Evolutionary conservation across 2,329 filamentous ascomycete genomes (phyloP).

Genomic region (Cladosporium sp.): DNA sequence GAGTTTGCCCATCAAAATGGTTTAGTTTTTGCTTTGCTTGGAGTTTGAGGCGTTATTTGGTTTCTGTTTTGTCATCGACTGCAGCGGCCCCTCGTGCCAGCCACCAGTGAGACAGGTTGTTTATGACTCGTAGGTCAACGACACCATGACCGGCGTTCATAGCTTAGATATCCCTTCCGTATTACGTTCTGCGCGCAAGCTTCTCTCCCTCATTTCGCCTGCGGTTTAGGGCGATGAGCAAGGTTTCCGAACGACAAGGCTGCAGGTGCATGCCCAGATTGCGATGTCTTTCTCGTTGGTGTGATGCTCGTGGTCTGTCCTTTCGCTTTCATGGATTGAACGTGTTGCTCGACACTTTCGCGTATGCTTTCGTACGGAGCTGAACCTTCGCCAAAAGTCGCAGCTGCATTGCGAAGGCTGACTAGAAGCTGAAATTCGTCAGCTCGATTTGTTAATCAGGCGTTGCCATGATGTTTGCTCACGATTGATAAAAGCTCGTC

Average conservation of each 20-base stretch:
- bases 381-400: conserved; percentile 33
- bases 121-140: too few species aligned
- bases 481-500: conserved; percentile 28
- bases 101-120: too few species aligned
- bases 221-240: neutral
- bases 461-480: neutral
- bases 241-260: neutral
- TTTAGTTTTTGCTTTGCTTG: too few species aligned
- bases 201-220: neutral
- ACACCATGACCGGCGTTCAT: neutral
- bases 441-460: neutral
- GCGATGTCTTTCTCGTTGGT: neutral
- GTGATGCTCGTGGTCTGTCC: conserved; percentile 8
- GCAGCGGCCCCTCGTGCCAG: too few species aligned
- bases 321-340: conserved; percentile 25
- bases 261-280: neutral
- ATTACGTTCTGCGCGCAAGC: neutral
- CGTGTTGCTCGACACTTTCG: conserved; percentile 29
- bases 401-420: conserved; percentile 33
- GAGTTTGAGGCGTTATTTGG: too few species aligned
- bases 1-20: too few species aligned
- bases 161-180: neutral
- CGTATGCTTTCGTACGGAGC: conserved; percentile 28
- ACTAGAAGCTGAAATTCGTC: conserved; percentile 26
- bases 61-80: too few species aligned